Evolutionary conservation across 1,139 yeast species (phyloP), one percentile per base, ranked within the genome.

Genomic region (Pichia sp.): DNA sequence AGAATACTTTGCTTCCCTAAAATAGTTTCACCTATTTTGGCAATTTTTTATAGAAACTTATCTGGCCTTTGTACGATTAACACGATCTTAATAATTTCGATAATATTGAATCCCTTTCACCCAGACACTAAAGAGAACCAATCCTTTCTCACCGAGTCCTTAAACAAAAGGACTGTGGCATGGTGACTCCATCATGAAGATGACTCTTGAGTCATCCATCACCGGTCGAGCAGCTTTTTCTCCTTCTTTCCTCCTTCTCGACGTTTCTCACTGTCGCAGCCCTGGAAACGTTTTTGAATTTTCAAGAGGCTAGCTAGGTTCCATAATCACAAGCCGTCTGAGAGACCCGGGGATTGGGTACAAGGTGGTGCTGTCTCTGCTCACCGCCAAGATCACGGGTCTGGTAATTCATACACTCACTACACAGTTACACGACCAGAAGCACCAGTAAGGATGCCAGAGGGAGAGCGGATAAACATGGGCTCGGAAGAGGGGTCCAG

Each of bases 1-100:
- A 8, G 62, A 56, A 38, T 59, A 59, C 23, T 53, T 59, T 36
- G 51, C 45, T 11, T 40, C 56, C 15, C 42, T 31, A 8, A 31
- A 31, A 31, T 31, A 31, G 34, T 31, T 31, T 31, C 8, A 8
- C 11, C 11, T 31, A 8, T 31, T 31, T 31, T 4, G 8, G 6
- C 34, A 31, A 31, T 31, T 8, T 11, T 31, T 31, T 31, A 31
- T 31, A 31, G 34, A 31, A 31, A 3, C 34, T 8, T 11, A 8
- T 31, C 34, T 19, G 23, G 23, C 23, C 23, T 31, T 31, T 31
- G 34, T 31, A 31, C 4, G 34, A 8, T 8, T 3, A 31, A 31
- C 34, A 31, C 8, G 34, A 8, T 31, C 4, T 31, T 19, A 19
- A 19, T 19, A 19, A 19, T 19, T 19, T 19, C 23, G 23, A 19